Conservation (phyloP, 345 rosid genomes). For the Boechera retrofracta region DNA sequence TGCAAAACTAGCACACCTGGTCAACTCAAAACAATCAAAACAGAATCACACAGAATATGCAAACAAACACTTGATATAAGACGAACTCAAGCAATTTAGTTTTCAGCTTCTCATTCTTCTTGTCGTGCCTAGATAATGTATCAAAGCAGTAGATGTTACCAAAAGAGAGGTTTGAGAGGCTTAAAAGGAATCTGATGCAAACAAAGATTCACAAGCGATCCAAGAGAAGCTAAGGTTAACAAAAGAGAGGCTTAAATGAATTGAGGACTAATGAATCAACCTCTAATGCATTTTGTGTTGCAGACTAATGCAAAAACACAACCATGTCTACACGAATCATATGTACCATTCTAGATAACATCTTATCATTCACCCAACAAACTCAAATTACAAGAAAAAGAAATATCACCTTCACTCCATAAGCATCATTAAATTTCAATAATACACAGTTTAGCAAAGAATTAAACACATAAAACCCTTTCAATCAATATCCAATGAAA, state of each 20-base stretch:
- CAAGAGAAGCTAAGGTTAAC: conserved; percentile 1
- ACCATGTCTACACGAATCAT: neutral
- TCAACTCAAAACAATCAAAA: neutral
- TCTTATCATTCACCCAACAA: neutral
- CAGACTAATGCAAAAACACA: conserved; percentile 4
- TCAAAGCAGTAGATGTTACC: neutral
- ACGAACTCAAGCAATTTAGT: neutral
- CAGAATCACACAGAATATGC: neutral
- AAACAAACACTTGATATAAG: neutral
- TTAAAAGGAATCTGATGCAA: conserved; percentile 25
- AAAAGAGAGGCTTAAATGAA: neutral
- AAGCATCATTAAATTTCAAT: no score
- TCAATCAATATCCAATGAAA: neutral
- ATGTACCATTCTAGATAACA: neutral
- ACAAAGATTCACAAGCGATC: neutral
- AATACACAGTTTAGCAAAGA: no score
- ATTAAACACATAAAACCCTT: neutral
- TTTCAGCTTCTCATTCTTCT: neutral
- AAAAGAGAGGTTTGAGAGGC: neutral
- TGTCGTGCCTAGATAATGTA: neutral
- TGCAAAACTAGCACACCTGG: neutral
- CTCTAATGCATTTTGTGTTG: neutral
- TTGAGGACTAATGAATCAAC: neutral
- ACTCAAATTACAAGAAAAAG: neutral
- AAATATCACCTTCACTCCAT: neutral